Evolutionary conservation across 2,329 filamentous ascomycete species (phyloP), one percentile per base, ranked within the genome.

Genomic region (Diplodia seriata): DNA sequence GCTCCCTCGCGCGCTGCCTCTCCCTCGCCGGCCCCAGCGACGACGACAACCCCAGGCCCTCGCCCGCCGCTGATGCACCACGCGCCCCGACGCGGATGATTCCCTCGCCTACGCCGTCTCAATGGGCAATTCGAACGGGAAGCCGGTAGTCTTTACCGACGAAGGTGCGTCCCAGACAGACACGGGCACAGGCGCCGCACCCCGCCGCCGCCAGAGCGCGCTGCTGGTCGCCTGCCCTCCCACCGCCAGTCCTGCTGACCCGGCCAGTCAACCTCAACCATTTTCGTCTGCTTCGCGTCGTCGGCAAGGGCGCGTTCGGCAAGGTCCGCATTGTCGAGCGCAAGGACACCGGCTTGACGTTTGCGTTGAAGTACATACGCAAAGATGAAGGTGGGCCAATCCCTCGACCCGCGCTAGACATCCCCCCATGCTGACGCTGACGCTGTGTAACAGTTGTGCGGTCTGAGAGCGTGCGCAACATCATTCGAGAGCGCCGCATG

Each of bases 281-380:
- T 81, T 99, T 99, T 81, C 92, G 94, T 72, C 86, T 99, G 67
- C 84, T 98, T 72, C 90, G 95, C 77, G 95, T 99, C 71, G 95
- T 99, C 73, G 95, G 95, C 72, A 96, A 97, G 80, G 95, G 95
- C 75, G 95, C 95, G 68, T 99, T 99, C 84, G 95, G 95, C 76
- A 99, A 99, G 82, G 95, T 99, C 70, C 91, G 95, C 76, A 99
- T 99, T 73, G 95, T 99, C 76, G 95, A 99, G 85, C 89, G 94
- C 73, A 98, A 98, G 81, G 95, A 99, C 78, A 97, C 93, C 1
- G 90, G 90, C 68, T 82, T 98, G 74, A 94, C 94, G 2, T 99
- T 99, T 80, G 95, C 95, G 54, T 86, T 99, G 72, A 99, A 99
- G 81, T 98, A 98, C 80, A 98, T 98, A 72, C 90, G 94, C 73